Base-by-base conservation (phyloP, 106 monocot genomes). In the Dendrobium nobile region DNA sequence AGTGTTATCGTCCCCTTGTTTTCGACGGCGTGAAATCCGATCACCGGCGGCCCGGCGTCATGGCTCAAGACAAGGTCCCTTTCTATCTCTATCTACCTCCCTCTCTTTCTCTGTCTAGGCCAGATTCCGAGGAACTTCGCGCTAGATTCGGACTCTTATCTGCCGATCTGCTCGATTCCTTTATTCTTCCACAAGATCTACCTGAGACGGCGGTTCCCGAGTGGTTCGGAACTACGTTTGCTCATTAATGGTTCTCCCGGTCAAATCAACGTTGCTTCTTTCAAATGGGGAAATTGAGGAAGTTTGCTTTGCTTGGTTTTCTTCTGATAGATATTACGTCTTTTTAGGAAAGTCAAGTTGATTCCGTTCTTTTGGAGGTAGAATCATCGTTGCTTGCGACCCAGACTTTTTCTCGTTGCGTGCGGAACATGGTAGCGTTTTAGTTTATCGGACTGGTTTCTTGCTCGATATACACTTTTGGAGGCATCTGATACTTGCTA, bases 61-160 rank as follows among this genome's bases (percentile, higher is more conserved):
- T 74, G 41, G 74, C 74, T 19, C 74, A 74, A 43, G 74, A 74
- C 4, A 74, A 74, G 42, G 74, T 41, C 3, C 19, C 74, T 43
- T n/a, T 74, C 74, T 74, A 0, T 41, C 42, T 74, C 72, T 13
- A 13, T 72, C 41, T 33, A 10, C 1, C 41, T 40, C 56, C 56
- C 56, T 4, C 13, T 15, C 61, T 61, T n/a, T 22, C 19, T 61
- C 22, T 51, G n/a, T 22, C 24, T 26, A 65, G 64, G 64, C n/a
- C 11, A 26, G 64, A 70, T 70, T 33, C 27, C 33, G 10, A 20
- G 61, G 22, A 22, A 20, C 19, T 22, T 61, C 6, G 61, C 22
- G 61, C 61, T 42, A 74, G 74, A 74, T 74, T 20, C 40, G 43
- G 42, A 20, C 28, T 42, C 41, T 16, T 19, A 33, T 18, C 43